Percentiles rank a stretch among this genome's conserved stretches.
These are phyloP conservation scores for Scedosporium aurantiacum DNA, from an alignment of 2,329 filamentous ascomycete genomes.

Conservation along the genomic window DNA sequence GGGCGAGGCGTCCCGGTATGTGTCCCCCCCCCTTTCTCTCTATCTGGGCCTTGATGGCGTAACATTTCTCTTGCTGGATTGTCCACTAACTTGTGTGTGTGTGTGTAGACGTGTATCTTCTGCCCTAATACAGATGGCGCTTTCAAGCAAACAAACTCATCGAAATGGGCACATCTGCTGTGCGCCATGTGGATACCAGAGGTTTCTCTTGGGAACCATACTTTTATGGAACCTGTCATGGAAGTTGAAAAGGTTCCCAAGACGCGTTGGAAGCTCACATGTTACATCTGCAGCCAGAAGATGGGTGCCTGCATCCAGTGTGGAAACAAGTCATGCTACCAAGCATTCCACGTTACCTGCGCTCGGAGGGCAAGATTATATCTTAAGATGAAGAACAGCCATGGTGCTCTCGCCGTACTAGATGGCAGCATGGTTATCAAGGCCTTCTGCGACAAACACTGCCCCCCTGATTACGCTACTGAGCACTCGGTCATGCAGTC, in stretches of 20 bases:
- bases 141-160: conserved; percentile 94
- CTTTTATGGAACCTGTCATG: conserved; percentile 96
- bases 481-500: conserved; percentile 76
- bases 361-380: conserved; percentile 79
- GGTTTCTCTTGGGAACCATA: conserved; percentile 87
- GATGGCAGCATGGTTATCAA: conserved; percentile 76
- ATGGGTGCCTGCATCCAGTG: conserved; percentile 99
- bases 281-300: conserved; percentile 92
- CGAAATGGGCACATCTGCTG: conserved; percentile 92
- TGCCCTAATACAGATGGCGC: conserved; percentile 95
- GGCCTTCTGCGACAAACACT: conserved; percentile 93
- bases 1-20: conserved; percentile 77
- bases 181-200: conserved; percentile 99
- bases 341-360: conserved; percentile 95
- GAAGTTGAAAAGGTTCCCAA: conserved; percentile 97
- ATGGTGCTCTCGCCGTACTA: conserved; percentile 65
- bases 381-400: conserved; percentile 91
- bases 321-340: conserved; percentile 92
- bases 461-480: conserved; percentile 75
- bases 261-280: conserved; percentile 82
- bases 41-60: background rate
- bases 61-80: background rate
- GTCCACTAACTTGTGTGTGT: conserved; percentile 5
- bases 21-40: conserved; percentile 9
- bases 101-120: conserved; percentile 75